Evolutionary conservation across 805 yeast genomes (phyloP), one percentile per base, ranked within the genome.

Genomic region (Cyberlindnera euphorbiiphila): DNA sequence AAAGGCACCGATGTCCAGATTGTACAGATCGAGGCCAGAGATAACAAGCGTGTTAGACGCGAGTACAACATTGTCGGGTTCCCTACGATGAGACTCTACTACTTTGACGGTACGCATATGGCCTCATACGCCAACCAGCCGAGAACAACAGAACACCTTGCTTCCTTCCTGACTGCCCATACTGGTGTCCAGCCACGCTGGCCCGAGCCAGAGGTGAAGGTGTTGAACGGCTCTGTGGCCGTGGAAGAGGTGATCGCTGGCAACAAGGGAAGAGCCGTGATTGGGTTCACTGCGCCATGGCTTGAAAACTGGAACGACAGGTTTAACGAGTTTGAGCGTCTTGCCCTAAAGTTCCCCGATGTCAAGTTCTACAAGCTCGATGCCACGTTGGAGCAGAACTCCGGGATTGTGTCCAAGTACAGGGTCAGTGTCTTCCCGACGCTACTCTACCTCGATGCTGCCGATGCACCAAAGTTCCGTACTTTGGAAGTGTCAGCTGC

Each of bases 51-150:
- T 13, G 54, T 74, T 6, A 56, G 68, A 25, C 49, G 47, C 23
- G 53, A 66, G 32, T 74, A 74, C 41, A 48, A 51, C 12, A 59
- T 78, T 4, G 42, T 47, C 9, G 65, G 64, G 14, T 78, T 63
- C 50, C 85, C 85, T 2, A 61, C 71, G 1, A 40, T 78, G 34
- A 66, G 68, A 46, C 49, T 78, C 6, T 68, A 72, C 42, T 56
- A 68, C 23, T 60, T 61, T 32, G 58, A 60, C 27, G 71, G 73
- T 2, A 66, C 64, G 32, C 57, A 61, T 37, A 60, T 71, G 5
- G 62, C 58, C 0, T 54, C 60, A 2, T 76, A 61, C 48, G 24
- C 38, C 0, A 49, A 50, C 2, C 66, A 63, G 2, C 61, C 59
- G 1, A 49, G 67, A 39, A 53, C 56, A 2, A 58, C 65, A 4